Base-by-base conservation (phyloP, 2,329 filamentous ascomycete species). In the Ophiostoma triangulosporum region DNA sequence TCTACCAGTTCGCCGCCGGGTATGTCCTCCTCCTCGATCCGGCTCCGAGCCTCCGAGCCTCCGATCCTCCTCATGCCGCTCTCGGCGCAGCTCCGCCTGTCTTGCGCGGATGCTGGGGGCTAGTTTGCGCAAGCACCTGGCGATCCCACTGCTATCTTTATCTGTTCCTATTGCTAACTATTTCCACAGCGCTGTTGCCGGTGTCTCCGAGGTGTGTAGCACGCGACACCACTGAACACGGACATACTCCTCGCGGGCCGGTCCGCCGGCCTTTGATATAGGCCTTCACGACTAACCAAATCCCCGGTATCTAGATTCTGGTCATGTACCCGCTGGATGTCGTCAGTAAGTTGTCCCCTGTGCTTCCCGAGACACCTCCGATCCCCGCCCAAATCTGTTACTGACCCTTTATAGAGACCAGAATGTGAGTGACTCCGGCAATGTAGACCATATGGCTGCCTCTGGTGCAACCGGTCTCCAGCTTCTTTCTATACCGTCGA, bases 241-340 rank as follows among this genome's bases (percentile, higher is more conserved):
- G 32, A 24, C 20, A 31, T n/a, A n/a, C n/a, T n/a, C n/a, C n/a
- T n/a, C n/a, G 14, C 27, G n/a, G 6, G 15, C 9, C 38, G 20
- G 11, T 22, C 17, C 15, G 14, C 22, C 15, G 20, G 8, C 15
- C 15, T 46, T 1, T 46, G 43, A 4, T 15, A 29, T 46, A 14
- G 6, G 20, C 7, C 24, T 32, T 22, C 17, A 35, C 6, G 8
- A 51, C 56, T 60, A 51, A 60, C 53, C 22, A 1, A 6, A 2
- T 11, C 7, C 17, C 31, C 14, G 24, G 6, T 33, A 1, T 40
- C 6, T 72, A 94, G 88, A 94, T 94, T 73, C 73, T 93, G 70
- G 78, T 93, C 56, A 94, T 94, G 93, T 98, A 98, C 75, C 93
- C 93, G 62, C 77, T 98, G 69, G 93, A 98, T 69, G 93, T 98